These are phyloP conservation scores for Mycena belliarum DNA, from an alignment of 768 basidiomycete genomes.

Conservation along the genomic window DNA sequence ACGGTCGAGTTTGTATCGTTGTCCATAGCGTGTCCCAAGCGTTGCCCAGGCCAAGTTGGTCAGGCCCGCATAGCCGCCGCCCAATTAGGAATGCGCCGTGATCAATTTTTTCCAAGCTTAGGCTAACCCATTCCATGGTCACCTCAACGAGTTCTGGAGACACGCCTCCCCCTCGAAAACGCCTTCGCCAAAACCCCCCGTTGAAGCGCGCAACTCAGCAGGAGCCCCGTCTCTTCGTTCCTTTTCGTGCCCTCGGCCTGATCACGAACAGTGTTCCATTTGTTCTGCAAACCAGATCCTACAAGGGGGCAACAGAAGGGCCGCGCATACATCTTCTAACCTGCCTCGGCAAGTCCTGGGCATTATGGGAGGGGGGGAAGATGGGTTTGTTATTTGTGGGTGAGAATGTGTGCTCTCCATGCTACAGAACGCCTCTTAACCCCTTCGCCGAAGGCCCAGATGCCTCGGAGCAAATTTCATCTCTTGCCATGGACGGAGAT, in stretches of 20 bases:
- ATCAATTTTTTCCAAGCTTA: too few relatives aligned
- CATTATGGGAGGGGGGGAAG: slow-evolving; percentile 93
- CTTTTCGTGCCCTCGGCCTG: slow-evolving; percentile 94
- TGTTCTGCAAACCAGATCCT: slow-evolving; percentile 78
- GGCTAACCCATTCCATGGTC: not conserved
- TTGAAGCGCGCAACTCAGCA: slow-evolving; percentile 25
- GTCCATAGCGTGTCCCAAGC: slow-evolving; percentile 13
- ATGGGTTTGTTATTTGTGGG: slow-evolving; percentile 94
- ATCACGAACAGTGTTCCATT: slow-evolving; percentile 92
- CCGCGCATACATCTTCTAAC: slow-evolving; percentile 85
- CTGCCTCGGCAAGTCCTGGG: slow-evolving; percentile 88
- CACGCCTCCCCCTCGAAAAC: slow-evolving; percentile 52
- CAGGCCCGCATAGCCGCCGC: too few relatives aligned
- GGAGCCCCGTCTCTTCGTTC: slow-evolving; percentile 73
- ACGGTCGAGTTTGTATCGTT: slow-evolving; percentile 24
- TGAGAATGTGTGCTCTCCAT: slow-evolving; percentile 44
- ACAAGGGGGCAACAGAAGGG: slow-evolving; percentile 82
- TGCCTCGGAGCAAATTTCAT: slow-evolving; percentile 67
- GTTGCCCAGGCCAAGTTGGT: too few relatives aligned
- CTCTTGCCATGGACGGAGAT: slow-evolving; percentile 81
- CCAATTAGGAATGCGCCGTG: too few relatives aligned
- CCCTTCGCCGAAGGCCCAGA: slow-evolving; percentile 68
- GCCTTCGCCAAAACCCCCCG: slow-evolving; percentile 39
- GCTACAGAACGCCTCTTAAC: slow-evolving; percentile 6
- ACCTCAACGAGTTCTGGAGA: slow-evolving; percentile 20